Percentiles rank a stretch among this genome's conserved stretches.
phyloP scores from a whole-genome alignment of 2,329 filamentous ascomycete genomes.

The Alternaria triticina region DNA sequence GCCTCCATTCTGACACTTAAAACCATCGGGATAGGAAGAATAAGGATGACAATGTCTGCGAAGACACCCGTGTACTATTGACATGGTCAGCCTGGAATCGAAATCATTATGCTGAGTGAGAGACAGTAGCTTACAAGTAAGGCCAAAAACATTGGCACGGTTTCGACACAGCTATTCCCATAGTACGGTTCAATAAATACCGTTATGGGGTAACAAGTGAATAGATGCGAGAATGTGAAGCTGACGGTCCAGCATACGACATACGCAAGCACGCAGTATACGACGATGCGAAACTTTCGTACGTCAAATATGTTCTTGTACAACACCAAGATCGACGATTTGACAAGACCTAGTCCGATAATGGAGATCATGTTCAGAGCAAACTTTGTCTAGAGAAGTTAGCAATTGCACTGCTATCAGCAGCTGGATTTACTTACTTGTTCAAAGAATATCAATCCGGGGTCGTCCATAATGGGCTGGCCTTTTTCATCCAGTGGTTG shows the following conservation, averaged over 20 bases:
- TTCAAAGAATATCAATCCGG: slow-evolving; percentile 31
- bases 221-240: slow-evolving; percentile 33
- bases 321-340: slow-evolving; percentile 38
- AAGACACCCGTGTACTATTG: slow-evolving; percentile 26
- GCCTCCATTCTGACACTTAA: slow-evolving; percentile 24
- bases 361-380: slow-evolving; percentile 35
- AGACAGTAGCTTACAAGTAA: slow-evolving; percentile 17
- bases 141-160: slow-evolving; percentile 30
- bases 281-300: slow-evolving; percentile 24
- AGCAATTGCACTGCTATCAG: neutral
- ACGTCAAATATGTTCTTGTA: slow-evolving; percentile 39
- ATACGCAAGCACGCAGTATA: slow-evolving; percentile 27
- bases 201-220: slow-evolving; percentile 37
- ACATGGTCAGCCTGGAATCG: neutral
- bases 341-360: slow-evolving; percentile 34
- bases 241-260: slow-evolving; percentile 33
- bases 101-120: neutral
- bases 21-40: slow-evolving; percentile 35
- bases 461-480: slow-evolving; percentile 29
- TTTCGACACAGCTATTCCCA: slow-evolving; percentile 30
- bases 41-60: slow-evolving; percentile 28
- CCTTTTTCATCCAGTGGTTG: slow-evolving; percentile 26
- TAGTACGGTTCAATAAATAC: slow-evolving; percentile 36
- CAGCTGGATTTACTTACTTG: slow-evolving; percentile 7
- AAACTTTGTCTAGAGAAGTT: slow-evolving; percentile 32